Conservation (phyloP, 2,329 filamentous ascomycete species). For the Cladosporium austrohemisphaericum region DNA sequence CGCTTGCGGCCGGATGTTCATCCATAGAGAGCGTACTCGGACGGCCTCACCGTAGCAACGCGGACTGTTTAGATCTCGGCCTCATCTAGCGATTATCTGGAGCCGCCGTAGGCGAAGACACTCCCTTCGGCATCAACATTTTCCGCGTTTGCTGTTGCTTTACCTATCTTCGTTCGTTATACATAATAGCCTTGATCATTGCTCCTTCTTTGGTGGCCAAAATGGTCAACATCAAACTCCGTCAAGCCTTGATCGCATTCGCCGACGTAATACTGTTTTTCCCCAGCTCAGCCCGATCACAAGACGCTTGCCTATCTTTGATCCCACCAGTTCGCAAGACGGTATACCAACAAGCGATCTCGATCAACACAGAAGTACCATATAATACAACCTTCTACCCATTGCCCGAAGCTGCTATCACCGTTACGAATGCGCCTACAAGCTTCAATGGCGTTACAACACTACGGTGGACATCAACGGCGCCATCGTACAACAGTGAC, state of each 20-base stretch:
- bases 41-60: conserved; percentile 7
- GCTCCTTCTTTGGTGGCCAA: neutral
- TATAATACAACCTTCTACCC: conserved; percentile 30
- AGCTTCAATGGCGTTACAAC: conserved; percentile 28
- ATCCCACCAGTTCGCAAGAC: neutral
- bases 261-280: neutral
- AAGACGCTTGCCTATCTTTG: neutral
- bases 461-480: conserved; percentile 24
- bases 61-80: conserved; percentile 1
- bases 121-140: too few species aligned
- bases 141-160: too few species aligned
- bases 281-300: neutral
- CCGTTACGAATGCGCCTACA: conserved; percentile 30
- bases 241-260: neutral
- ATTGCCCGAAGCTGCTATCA: conserved; percentile 23
- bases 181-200: too few species aligned
- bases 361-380: conserved; percentile 26
- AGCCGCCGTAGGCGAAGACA: neutral
- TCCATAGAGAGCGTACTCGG: too few species aligned
- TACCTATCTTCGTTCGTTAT: too few species aligned
- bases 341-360: conserved; percentile 28
- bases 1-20: too few species aligned
- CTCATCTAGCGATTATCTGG: neutral
- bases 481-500: neutral
- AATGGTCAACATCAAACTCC: neutral